phyloP scores from a whole-genome alignment of 2,329 filamentous ascomycete genomes.

The Canariomyces notabilis region DNA sequence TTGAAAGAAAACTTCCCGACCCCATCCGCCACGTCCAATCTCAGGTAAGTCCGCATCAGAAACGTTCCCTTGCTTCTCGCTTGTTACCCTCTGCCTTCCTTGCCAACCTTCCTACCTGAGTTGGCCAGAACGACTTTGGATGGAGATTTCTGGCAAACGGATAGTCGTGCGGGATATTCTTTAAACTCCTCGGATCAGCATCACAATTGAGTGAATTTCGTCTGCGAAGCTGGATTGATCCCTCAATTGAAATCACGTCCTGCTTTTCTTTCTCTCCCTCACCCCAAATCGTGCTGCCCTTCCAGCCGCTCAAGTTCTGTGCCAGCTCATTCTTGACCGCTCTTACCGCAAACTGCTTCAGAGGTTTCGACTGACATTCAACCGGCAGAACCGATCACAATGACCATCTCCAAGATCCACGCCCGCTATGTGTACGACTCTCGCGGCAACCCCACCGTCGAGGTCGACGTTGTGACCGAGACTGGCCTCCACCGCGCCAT shows the following conservation, averaged over 20 bases:
- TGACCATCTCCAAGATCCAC: constrained; percentile 88
- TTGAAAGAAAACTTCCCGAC: constrained; percentile 10
- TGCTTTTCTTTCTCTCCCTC: constrained; percentile 2
- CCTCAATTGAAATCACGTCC: not conserved
- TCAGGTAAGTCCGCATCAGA: constrained; percentile 15
- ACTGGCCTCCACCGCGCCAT: constrained; percentile 96
- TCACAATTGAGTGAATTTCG: constrained; percentile 22
- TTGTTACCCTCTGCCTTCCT: constrained; percentile 1
- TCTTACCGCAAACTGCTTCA: no score
- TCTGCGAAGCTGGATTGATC: constrained; percentile 2
- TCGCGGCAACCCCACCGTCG: constrained; percentile 95
- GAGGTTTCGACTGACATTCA: constrained; percentile 2
- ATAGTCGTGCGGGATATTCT: constrained; percentile 18
- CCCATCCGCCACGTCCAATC: constrained; percentile 8
- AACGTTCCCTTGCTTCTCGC: constrained; percentile 3
- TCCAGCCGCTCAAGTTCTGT: no score
- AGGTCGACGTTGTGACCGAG: constrained; percentile 95
- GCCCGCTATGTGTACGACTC: constrained; percentile 98
- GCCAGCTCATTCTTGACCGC: not conserved
- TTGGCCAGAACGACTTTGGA: constrained; percentile 1
- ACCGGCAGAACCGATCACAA: constrained; percentile 44
- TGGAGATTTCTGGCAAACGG: constrained; percentile 6
- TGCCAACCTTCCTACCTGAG: constrained; percentile 2
- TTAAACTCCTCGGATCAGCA: not conserved
- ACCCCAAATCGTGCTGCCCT: not conserved